phyloP scores from a whole-genome alignment of 331 rosid genomes.

The Malus hybrid region DNA sequence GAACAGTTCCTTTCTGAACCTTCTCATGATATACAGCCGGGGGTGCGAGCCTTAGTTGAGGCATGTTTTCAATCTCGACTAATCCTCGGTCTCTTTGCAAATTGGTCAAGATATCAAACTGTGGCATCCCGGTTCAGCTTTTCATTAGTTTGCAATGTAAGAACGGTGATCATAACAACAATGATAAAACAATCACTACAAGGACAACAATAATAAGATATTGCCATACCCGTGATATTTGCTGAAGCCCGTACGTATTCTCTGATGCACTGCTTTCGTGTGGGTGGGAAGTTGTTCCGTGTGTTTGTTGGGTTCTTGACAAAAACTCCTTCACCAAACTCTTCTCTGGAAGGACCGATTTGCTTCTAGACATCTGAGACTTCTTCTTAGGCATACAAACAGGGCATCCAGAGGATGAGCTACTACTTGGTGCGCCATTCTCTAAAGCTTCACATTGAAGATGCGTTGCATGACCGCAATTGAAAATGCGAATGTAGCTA shows the following conservation, averaged over 20 bases:
- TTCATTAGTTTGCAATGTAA: conserved; percentile 12
- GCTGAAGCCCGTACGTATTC: conserved; percentile 51
- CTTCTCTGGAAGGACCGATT: conserved; percentile 41
- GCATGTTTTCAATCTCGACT: conserved; percentile 69
- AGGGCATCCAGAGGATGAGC: conserved; percentile 72
- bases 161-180: neutral
- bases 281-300: conserved; percentile 41
- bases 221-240: conserved; percentile 63
- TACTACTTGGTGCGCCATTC: conserved; percentile 38
- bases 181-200: conserved; percentile 4
- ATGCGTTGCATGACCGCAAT: conserved; percentile 92
- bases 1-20: conserved; percentile 53
- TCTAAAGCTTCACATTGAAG: conserved; percentile 76
- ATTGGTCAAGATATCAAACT: conserved; percentile 86
- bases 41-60: conserved; percentile 85
- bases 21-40: conserved; percentile 96
- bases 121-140: conserved; percentile 32
- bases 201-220: neutral
- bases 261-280: conserved; percentile 59
- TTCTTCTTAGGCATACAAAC: conserved; percentile 68
- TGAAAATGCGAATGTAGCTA: conserved; percentile 74
- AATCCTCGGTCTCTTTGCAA: conserved; percentile 61
- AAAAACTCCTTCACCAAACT: conserved; percentile 52
- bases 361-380: conserved; percentile 58
- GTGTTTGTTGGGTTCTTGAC: conserved; percentile 39